phyloP scores from a whole-genome alignment of 2,329 filamentous ascomycete species.

The Talaromyces rugulosus region DNA sequence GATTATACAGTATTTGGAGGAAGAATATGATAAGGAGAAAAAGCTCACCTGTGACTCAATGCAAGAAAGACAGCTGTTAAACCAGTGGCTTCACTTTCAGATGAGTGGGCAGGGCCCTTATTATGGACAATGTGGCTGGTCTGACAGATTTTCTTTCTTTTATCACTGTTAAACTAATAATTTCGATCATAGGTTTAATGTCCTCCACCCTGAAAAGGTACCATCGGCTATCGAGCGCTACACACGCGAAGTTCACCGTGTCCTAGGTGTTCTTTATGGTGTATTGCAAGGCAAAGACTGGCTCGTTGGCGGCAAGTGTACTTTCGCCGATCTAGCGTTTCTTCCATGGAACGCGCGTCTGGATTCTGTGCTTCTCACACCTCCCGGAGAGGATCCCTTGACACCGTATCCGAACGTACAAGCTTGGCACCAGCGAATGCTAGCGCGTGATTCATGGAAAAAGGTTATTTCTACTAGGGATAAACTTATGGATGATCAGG shows the following conservation, averaged over 20 bases:
- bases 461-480: conserved; percentile 27
- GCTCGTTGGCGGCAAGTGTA: conserved; percentile 2
- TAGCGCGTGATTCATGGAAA: conserved; percentile 29
- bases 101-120: conserved; percentile 10
- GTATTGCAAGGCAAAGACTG: conserved; percentile 1
- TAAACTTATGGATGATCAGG: conserved; percentile 35
- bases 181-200: not conserved
- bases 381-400: conserved; percentile 3
- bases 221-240: conserved; percentile 8
- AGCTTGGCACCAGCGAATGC: conserved; percentile 37
- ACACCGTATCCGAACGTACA: conserved; percentile 16
- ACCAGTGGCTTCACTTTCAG: conserved; percentile 11
- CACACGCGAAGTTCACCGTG: conserved; percentile 3
- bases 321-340: conserved; percentile 10
- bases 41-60: not conserved
- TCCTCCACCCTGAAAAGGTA: not conserved
- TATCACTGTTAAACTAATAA: too few relatives aligned
- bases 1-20: conserved; percentile 7
- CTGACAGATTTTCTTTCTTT: too few relatives aligned
- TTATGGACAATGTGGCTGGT: conserved; percentile 4
- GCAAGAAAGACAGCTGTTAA: conserved; percentile 2
- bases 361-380: not conserved
- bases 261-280: conserved; percentile 4
- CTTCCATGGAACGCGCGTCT: conserved; percentile 3
- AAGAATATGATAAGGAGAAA: not conserved